Base-by-base conservation (phyloP, 1,284 basidiomycete genomes). In the Paramarasmius palmivorus region DNA sequence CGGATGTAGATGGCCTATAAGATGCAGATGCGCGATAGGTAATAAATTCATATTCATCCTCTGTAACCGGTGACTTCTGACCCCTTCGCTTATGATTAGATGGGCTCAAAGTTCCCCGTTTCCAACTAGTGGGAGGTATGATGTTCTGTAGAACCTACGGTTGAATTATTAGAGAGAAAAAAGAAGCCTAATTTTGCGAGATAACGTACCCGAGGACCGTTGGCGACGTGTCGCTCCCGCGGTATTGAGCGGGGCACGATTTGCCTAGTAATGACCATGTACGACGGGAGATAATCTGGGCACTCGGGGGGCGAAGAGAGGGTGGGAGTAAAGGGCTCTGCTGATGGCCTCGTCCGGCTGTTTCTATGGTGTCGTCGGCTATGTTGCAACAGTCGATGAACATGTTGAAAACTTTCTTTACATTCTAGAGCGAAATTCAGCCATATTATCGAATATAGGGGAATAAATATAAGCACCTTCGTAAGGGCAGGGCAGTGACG, bases 201-300 rank as follows among this genome's bases (percentile, higher is more conserved):
- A 54, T 41, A 42, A 64, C 76, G 53, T 65, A 86, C 86, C 81
- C 77, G 80, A 59, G 76, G 76, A 8, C 75, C 78, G 36, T 88
- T 64, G 42, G 61, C 64, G 15, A 68, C 68, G 60, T 86, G 85
- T 51, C 75, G 71, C 32, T 77, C 74, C 54, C 68, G 61, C 14
- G 78, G 70, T 58, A 84, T 81, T 3, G 65, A 65, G 39, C 73
- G 66, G 40, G 66, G 73, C 7, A 65, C 60, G 2, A 84, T 65
- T 10, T 68, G 73, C 57, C 73, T 65, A 8, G 76, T 66, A 51
- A 77, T 70, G 25, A 75, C 66, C 61, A 77, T 71, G 60, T 82
- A 82, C 2, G 81, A 72, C 17, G 83, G 81, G 40, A 86, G 61
- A 9, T 53, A 59, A 4, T 57, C 55, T n/a, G 73, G 71, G 42